Conservation (phyloP, 2,329 filamentous ascomycete genomes). For the Colletotrichum sp. region DNA sequence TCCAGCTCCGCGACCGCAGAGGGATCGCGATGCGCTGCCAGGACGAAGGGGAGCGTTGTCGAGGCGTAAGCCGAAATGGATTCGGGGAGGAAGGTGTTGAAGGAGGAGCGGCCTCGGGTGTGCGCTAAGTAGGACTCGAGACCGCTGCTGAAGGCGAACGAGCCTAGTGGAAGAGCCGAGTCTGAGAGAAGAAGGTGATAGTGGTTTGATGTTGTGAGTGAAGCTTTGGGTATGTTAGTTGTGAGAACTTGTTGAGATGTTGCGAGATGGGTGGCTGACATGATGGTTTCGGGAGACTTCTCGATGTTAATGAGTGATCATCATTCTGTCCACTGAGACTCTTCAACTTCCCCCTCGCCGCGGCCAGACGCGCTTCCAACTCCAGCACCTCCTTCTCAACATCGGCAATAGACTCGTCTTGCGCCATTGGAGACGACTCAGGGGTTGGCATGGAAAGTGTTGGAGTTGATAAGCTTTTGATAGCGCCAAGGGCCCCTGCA, state of each 20-base stretch:
- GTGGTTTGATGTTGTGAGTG: conserved; percentile 48
- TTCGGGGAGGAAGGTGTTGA: conserved; percentile 71
- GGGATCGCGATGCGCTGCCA: conserved; percentile 68
- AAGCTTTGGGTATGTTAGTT: background rate
- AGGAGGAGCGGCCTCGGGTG: conserved; percentile 52
- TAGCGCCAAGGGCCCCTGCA: conserved; percentile 8
- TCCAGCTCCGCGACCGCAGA: conserved; percentile 62
- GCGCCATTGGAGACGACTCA: conserved; percentile 26
- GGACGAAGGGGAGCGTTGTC: conserved; percentile 76
- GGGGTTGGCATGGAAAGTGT: background rate
- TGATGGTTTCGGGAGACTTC: conserved; percentile 16
- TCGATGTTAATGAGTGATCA: background rate
- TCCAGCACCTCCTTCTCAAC: conserved; percentile 61
- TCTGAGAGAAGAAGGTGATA: conserved; percentile 80
- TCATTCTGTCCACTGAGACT: conserved; percentile 37
- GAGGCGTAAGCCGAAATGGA: conserved; percentile 75
- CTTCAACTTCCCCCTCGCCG: conserved; percentile 49
- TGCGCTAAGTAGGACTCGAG: conserved; percentile 85
- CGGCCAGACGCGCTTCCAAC: conserved; percentile 59
- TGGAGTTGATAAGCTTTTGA: conserved; percentile 18
- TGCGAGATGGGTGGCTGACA: conserved; percentile 21
- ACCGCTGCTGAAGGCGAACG: conserved; percentile 86
- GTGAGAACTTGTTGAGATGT: conserved; percentile 10
- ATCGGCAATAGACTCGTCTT: conserved; percentile 25
- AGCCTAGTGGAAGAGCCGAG: conserved; percentile 81